A percentile compares a stretch with the other conserved stretches of the same genome.
phyloP scores from a whole-genome alignment of 306 rosid genomes.

The Arachis stenosperma region DNA sequence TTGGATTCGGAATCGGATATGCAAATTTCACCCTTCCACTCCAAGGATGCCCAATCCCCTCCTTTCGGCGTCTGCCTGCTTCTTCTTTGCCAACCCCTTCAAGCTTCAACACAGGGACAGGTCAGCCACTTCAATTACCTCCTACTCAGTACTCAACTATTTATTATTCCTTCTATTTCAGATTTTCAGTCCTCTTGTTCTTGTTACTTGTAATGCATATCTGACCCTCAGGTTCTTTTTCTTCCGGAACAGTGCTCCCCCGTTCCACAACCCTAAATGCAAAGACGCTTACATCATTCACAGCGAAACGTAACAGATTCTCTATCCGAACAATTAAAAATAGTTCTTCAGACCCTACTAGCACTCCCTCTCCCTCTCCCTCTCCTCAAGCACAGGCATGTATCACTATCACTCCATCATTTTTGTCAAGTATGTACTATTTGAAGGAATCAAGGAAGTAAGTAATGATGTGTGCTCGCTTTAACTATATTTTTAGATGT shows the following conservation, averaged over 20 bases:
- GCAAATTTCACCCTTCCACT: conserved; percentile 46
- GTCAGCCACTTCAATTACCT: conserved; percentile 31
- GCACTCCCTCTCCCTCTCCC: conserved; percentile 46
- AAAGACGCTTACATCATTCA: background rate
- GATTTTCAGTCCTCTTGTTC: no score
- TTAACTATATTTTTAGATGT: background rate
- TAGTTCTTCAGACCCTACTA: conserved; percentile 57
- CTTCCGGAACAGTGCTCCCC: conserved; percentile 47
- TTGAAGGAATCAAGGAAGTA: background rate
- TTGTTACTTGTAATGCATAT: no score
- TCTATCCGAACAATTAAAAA: conserved; percentile 48
- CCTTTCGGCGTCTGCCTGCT: conserved; percentile 27
- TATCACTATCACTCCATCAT: background rate
- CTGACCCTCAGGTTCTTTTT: no score
- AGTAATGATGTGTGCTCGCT: no score
- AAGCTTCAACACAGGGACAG: conserved; percentile 50
- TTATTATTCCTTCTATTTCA: background rate
- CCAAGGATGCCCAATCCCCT: conserved; percentile 43
- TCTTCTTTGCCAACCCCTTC: conserved; percentile 50
- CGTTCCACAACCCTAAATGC: conserved; percentile 48
- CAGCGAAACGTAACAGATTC: background rate
- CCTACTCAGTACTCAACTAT: background rate
- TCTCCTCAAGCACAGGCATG: conserved; percentile 69
- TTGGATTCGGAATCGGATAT: conserved; percentile 41
- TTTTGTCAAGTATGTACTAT: no score